Conservation (phyloP, 805 yeast species). For the Candida ficus region DNA sequence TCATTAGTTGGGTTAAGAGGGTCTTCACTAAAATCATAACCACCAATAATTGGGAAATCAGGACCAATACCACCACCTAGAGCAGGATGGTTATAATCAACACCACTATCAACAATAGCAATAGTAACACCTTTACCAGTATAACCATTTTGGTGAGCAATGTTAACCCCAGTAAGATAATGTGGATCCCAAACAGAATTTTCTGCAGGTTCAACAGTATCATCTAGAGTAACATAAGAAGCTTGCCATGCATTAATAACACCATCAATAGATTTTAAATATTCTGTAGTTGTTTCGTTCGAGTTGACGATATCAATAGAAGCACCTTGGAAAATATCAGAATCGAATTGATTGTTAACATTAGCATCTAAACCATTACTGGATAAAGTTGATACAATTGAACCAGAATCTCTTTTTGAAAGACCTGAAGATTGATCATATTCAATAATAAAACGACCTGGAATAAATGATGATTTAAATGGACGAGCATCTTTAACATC, state of each 20-base stretch:
- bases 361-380: slow-evolving; percentile 7
- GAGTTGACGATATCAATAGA: slow-evolving; percentile 7
- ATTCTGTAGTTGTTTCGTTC: slow-evolving; percentile 9
- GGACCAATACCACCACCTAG: slow-evolving; percentile 12
- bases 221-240: slow-evolving; percentile 8
- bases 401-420: slow-evolving; percentile 6
- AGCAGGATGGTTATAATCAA: slow-evolving; percentile 7
- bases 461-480: slow-evolving; percentile 4
- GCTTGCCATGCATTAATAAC: slow-evolving; percentile 15
- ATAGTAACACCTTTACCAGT: slow-evolving; percentile 8
- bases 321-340: slow-evolving; percentile 13
- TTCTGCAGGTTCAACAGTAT: not conserved
- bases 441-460: slow-evolving; percentile 14
- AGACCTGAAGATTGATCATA: slow-evolving; percentile 6
- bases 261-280: slow-evolving; percentile 7
- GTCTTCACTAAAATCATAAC: slow-evolving; percentile 11
- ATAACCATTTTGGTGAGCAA: slow-evolving; percentile 5
- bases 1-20: slow-evolving; percentile 9
- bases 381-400: slow-evolving; percentile 3
- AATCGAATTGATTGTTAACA: slow-evolving; percentile 9
- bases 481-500: too few relatives aligned
- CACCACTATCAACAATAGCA: slow-evolving; percentile 10
- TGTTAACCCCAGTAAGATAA: slow-evolving; percentile 6
- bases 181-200: slow-evolving; percentile 8
- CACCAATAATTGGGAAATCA: slow-evolving; percentile 11